Evolutionary conservation across 2,329 filamentous ascomycete genomes (phyloP).

Genomic region (Hawksworthiomyces lignivorus): DNA sequence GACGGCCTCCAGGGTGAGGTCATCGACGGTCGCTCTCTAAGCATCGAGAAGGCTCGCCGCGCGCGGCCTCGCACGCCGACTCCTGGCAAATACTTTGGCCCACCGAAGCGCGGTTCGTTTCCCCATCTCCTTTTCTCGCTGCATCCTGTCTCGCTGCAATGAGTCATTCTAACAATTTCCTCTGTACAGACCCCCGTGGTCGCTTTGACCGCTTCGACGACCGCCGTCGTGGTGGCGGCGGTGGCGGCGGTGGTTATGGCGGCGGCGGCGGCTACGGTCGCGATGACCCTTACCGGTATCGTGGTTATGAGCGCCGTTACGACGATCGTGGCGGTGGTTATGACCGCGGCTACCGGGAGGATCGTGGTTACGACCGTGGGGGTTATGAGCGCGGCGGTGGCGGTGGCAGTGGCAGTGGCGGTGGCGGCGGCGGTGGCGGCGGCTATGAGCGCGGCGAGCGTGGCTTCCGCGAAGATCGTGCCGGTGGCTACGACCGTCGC

Average conservation of each 20-base stretch:
- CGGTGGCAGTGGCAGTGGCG: constrained; percentile 50
- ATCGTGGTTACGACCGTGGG: constrained; percentile 37
- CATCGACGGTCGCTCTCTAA: constrained; percentile 89
- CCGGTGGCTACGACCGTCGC: constrained; percentile 41
- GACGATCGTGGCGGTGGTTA: constrained; percentile 26
- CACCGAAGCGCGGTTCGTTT: constrained; percentile 85
- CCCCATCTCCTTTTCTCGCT: not conserved
- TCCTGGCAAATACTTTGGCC: constrained; percentile 97
- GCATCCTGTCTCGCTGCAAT: no score
- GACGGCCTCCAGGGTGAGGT: constrained; percentile 92
- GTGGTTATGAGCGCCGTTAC: constrained; percentile 28
- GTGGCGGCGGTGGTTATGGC: constrained; percentile 50
- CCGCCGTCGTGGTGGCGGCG: constrained; percentile 49
- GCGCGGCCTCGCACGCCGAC: constrained; percentile 91
- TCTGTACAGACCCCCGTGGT: constrained; percentile 24
- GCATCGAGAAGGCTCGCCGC: constrained; percentile 97
- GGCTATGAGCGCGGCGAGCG: not conserved
- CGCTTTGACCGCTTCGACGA: constrained; percentile 56
- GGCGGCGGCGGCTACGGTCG: constrained; percentile 37
- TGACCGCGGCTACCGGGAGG: constrained; percentile 44
- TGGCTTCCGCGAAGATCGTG: not conserved
- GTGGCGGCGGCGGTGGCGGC: constrained; percentile 22
- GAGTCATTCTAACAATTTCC: constrained; percentile 38
- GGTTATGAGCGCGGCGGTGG: constrained; percentile 26
- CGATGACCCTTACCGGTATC: constrained; percentile 23